phyloP scores from a whole-genome alignment of 441 rosid genomes.

The Hypseocharis bilobata region DNA sequence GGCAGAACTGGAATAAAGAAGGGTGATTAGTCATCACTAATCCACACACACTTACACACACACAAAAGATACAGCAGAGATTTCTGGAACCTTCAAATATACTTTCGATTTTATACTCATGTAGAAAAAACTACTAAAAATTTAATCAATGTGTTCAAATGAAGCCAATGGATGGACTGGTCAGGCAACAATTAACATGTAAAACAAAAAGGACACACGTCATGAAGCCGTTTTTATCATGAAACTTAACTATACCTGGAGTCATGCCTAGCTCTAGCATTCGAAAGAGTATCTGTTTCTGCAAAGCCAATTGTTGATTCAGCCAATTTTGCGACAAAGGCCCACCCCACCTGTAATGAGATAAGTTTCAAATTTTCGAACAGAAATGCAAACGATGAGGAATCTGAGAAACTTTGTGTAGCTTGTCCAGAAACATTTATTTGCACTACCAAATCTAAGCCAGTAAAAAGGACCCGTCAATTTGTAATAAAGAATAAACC shows the following conservation, averaged over 20 bases:
- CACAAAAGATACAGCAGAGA: background rate
- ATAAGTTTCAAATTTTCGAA: constrained; percentile 8
- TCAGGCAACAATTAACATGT: constrained; percentile 3
- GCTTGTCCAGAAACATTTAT: constrained; percentile 1
- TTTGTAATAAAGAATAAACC: background rate
- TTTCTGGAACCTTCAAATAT: background rate
- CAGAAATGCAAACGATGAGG: constrained; percentile 11
- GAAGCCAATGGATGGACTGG: background rate
- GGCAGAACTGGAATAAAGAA: constrained; percentile 65
- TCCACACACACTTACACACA: too few species aligned
- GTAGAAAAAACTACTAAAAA: background rate
- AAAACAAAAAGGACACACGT: background rate
- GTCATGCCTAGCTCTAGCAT: constrained; percentile 93
- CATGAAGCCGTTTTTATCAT: background rate
- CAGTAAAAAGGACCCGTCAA: background rate
- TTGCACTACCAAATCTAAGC: background rate
- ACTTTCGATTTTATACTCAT: background rate
- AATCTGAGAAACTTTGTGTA: background rate
- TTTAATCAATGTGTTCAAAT: background rate
- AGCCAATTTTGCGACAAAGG: constrained; percentile 82
- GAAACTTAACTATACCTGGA: constrained; percentile 51
- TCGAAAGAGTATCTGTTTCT: constrained; percentile 68
- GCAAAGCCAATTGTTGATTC: constrained; percentile 64
- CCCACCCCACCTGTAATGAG: constrained; percentile 79
- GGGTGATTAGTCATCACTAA: constrained; percentile 5